A percentile compares a stretch with the other conserved stretches of the same genome.
Conservation (phyloP, 441 rosid species). For the Aleurites moluccanus region DNA sequence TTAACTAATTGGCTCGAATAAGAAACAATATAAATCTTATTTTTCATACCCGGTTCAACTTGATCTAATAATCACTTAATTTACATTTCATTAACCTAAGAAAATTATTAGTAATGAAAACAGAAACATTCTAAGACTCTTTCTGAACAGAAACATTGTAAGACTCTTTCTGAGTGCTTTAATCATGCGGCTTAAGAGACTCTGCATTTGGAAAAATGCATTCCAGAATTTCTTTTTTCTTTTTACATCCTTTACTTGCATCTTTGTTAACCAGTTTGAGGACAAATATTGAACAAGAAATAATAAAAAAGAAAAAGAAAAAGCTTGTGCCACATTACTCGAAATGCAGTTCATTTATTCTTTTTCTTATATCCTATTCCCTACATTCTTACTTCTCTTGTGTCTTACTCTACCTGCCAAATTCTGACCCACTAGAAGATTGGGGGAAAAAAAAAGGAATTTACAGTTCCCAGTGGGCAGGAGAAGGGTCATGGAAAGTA, state of each 20-base stretch:
- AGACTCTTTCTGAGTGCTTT: background rate
- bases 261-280: constrained; percentile 3
- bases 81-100: background rate
- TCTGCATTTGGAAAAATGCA: background rate
- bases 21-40: background rate
- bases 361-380: background rate
- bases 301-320: background rate
- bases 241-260: background rate
- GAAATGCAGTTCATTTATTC: constrained; percentile 14
- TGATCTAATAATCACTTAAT: no score
- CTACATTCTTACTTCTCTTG: background rate
- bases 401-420: constrained; percentile 16
- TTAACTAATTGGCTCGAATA: background rate
- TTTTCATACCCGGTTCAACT: no score
- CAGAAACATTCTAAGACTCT: no score
- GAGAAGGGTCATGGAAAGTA: constrained; percentile 20
- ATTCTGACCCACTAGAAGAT: constrained; percentile 23
- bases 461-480: constrained; percentile 38
- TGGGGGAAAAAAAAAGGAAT: constrained; percentile 13
- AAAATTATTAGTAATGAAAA: background rate
- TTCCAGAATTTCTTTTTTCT: background rate
- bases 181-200: background rate
- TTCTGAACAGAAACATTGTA: no score
- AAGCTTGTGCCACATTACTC: constrained; percentile 11
- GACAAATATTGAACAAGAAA: background rate